Percentiles rank a stretch among this genome's conserved stretches.
Evolutionary conservation across 2,329 filamentous ascomycete species (phyloP).

Genomic region (Fusarium sororula): DNA sequence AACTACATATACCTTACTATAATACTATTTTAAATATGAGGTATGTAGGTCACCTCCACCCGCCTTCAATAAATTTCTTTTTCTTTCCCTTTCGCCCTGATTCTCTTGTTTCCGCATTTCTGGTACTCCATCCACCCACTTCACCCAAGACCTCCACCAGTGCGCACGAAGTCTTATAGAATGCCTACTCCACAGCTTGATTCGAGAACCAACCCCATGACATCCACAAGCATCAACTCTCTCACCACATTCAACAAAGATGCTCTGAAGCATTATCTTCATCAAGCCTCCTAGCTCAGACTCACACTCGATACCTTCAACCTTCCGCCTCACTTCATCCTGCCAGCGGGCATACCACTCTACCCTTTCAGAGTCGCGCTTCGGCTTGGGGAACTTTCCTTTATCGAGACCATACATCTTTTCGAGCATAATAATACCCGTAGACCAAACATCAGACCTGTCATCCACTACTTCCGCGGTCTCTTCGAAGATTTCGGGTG

Average conservation of each 20-base stretch:
- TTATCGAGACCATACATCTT: not conserved
- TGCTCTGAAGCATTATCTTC: not conserved
- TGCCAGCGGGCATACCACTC: not conserved
- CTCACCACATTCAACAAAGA: not conserved
- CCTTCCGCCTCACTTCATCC: not conserved
- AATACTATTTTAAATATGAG: accelerated
- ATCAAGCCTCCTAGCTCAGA: not conserved
- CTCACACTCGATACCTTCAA: not conserved
- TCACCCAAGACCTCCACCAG: not conserved
- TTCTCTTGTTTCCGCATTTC: not conserved
- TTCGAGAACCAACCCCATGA: not conserved
- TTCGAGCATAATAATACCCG: not conserved
- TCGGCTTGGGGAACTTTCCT: not conserved
- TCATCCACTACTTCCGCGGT: not conserved
- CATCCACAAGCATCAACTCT: not conserved
- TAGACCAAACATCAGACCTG: not conserved
- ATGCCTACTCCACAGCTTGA: not conserved
- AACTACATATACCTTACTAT: not conserved
- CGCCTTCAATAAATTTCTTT: not conserved
- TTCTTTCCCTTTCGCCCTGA: accelerated
- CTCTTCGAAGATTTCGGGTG: not conserved
- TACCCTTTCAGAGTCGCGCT: not conserved
- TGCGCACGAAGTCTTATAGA: not conserved
- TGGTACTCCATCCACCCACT: not conserved
- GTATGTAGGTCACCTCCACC: no score